Base-by-base conservation (phyloP, 163 green algal species). In the Coccomyxa subellipsoidea region DNA sequence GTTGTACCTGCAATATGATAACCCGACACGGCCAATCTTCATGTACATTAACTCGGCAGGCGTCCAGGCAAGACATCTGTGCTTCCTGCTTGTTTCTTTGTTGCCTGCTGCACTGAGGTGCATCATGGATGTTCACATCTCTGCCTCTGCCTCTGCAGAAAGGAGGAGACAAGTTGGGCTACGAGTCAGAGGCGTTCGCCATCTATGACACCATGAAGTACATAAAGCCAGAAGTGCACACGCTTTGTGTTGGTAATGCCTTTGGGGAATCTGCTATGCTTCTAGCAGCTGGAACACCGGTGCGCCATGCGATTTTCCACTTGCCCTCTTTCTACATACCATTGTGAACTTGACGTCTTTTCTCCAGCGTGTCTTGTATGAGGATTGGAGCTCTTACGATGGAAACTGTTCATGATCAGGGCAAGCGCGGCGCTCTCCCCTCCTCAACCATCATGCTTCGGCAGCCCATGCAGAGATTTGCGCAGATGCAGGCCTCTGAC, bases 1-100 rank as follows among this genome's bases (percentile, higher is more conserved):
- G 53, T 92, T 99, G 54, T 98, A 98, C 85, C 87, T 99, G 39
- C 94, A 98, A 71, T 98, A 98, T 81, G 96, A 99, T 81, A 94
- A 96, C 38, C 89, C 91, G 35, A 95, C 83, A 25, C 54, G 71
- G 7, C 96, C 96, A n/a, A 96, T 99, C 75, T 98, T 96, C 87
- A 95, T 99, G 89, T 99, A 99, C 92, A 99, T 99, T 90, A 99
- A 99, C 91, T 98, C 94, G 34, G 98, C 96, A 7, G 97, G 95
- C 69, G 95, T 98, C 38, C 89, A 92, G 81, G 94, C 96, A 79
- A 84, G 90, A 70, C 1, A 38, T 37, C n/a, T 75, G 27, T n/a
- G 53, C n/a, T 40, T 38, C n/a, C 29, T 10, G n/a, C 37, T 53
- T 31, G 5, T 54, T 4, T 7, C 29, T 25, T 9, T 31, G n/a